Evolutionary conservation across 768 basidiomycete species (phyloP), one percentile per base, ranked within the genome.

Genomic region (Lanmaoa rubissima): DNA sequence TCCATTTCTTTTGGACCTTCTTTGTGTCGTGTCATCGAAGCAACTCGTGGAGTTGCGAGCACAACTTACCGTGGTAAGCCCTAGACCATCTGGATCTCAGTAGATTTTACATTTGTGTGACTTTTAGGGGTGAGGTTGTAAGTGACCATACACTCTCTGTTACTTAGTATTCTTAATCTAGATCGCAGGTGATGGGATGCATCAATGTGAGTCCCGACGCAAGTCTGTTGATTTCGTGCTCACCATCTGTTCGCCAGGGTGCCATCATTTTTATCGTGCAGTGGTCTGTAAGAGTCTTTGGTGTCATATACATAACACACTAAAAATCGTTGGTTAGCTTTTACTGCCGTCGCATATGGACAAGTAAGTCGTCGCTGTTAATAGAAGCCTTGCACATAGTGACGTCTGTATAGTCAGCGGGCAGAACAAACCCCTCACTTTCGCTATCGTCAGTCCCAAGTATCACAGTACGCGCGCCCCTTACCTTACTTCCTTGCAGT

Each of bases 281-380:
- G 24, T 49, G 60, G 60, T 61, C 4, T 39, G 60, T 53, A 35
- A 36, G 3, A 17, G 9, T 24, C 12, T 6, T 31, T n/a, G 11
- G 16, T 24, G 11, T 21, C 39, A 36, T 50, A 16, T 24, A 24
- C 21, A 24, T 21, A 2, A 10, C 11, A 11, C 17, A 13, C 54
- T 47, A 43, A 50, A 19, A 1, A 31, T 26, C 7, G 9, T 16
- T 32, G 9, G 43, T 39, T 21, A 61, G 60, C 41, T 61, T 61
- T 32, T 61, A 61, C 26, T 58, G 50, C 39, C 24, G 7, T 43
- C 60, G 60, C 14, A 54, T 61, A 47, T 61, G 60, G 60, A 58
- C 26, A 43, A 61, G 28, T 28, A 28, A 28, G 60, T 40, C 14
- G 9, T 48, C 16, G 17, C 7, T 41, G 5, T 31, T 9, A 17